These are phyloP conservation scores for Omphalotus guepiniiformis DNA, from an alignment of 768 basidiomycete species.

Conservation along the genomic window DNA sequence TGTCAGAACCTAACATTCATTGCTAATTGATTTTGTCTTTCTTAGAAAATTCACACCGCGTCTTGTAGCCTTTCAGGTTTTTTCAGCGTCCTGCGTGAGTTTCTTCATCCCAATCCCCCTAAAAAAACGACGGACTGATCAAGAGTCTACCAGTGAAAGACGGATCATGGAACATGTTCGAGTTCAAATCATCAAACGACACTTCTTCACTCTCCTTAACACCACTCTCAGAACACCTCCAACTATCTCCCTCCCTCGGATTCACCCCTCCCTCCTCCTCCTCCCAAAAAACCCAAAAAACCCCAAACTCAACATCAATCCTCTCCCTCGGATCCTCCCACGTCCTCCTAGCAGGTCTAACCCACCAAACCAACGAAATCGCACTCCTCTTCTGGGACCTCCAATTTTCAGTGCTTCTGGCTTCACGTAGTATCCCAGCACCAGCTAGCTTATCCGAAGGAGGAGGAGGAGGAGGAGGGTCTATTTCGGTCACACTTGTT, in stretches of 20 bases:
- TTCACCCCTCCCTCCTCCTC: too few relatives aligned
- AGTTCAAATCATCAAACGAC: background rate
- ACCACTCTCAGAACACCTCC: background rate
- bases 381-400: conserved; percentile 65
- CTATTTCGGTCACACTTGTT: conserved; percentile 28
- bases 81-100: conserved; percentile 8
- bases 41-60: background rate
- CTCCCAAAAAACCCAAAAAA: too few relatives aligned
- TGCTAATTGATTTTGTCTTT: background rate
- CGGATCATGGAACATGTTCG: background rate
- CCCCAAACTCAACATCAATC: conserved; percentile 25
- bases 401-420: conserved; percentile 61
- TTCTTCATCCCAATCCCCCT: background rate
- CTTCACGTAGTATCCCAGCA: conserved; percentile 45
- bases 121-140: background rate
- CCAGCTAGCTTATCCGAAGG: conserved; percentile 38
- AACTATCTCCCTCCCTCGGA: too few relatives aligned
- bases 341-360: conserved; percentile 48
- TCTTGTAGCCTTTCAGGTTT: conserved; percentile 2
- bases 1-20: background rate
- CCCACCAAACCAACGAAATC: conserved; percentile 38
- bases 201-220: background rate
- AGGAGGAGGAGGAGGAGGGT: conserved; percentile 21
- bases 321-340: conserved; percentile 54
- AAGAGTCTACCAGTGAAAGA: background rate